Conservation (phyloP, 345 rosid genomes). For the Sapria himalayana region DNA sequence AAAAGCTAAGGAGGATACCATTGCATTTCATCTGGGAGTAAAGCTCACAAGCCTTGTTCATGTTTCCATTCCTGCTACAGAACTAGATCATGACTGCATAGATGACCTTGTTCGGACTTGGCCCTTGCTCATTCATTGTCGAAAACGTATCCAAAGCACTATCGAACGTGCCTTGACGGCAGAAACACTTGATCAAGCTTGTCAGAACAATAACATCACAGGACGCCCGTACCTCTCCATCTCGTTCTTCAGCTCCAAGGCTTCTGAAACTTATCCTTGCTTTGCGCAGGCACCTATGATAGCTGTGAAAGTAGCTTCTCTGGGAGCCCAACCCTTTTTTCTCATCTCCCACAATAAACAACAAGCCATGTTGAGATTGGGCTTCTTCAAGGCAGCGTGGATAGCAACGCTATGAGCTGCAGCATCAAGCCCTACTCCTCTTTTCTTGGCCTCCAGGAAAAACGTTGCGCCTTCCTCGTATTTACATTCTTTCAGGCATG, state of each 20-base stretch:
- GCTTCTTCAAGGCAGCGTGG: slow-evolving; percentile 24
- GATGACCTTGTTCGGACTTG: slow-evolving; percentile 35
- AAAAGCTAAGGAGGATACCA: slow-evolving; percentile 28
- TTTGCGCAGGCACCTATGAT: slow-evolving; percentile 40
- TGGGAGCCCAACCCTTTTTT: slow-evolving; percentile 26
- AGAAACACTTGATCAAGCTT: slow-evolving; percentile 45
- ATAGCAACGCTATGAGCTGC: slow-evolving; percentile 21
- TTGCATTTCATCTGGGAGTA: slow-evolving; percentile 34
- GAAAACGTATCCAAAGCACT: slow-evolving; percentile 39
- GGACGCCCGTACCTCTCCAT: slow-evolving; percentile 40
- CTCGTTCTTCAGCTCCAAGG: slow-evolving; percentile 52
- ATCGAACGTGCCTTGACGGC: slow-evolving; percentile 23
- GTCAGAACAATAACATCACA: slow-evolving; percentile 37
- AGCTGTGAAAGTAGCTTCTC: slow-evolving; percentile 21
- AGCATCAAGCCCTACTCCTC: slow-evolving; percentile 31
- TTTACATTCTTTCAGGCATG: slow-evolving; percentile 30
- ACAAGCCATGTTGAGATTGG: slow-evolving; percentile 20
- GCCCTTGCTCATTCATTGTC: slow-evolving; percentile 35
- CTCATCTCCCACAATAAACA: slow-evolving; percentile 42
- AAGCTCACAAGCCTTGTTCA: slow-evolving; percentile 39
- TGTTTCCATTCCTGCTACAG: slow-evolving; percentile 31
- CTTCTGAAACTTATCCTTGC: slow-evolving; percentile 37
- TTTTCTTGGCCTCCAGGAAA: slow-evolving; percentile 22
- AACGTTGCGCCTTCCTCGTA: slow-evolving; percentile 24
- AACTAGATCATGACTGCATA: slow-evolving; percentile 44